A percentile compares a stretch with the other conserved stretches of the same genome.
phyloP scores from a whole-genome alignment of 495 filamentous ascomycete species.

The Bryoglossum gracile region DNA sequence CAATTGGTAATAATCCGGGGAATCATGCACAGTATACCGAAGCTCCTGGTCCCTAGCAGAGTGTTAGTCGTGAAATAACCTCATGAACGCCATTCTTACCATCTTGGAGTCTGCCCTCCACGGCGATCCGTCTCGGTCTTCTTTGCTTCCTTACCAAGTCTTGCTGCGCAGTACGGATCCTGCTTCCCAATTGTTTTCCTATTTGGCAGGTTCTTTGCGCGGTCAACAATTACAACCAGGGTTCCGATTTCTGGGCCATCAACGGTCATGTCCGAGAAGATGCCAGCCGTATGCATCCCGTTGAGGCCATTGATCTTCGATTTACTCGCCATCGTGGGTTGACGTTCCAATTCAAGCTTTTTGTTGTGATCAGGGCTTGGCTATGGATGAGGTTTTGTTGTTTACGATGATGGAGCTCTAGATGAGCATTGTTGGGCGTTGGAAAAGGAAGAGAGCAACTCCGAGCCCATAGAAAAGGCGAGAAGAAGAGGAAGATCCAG shows the following conservation, averaged over 20 bases:
- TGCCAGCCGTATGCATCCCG: conserved; percentile 74
- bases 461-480: no score
- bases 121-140: conserved; percentile 92
- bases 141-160: conserved; percentile 94
- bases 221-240: conserved; percentile 83
- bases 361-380: conserved; percentile 9
- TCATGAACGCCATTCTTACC: conserved; percentile 44
- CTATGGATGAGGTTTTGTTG: neutral
- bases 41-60: conserved; percentile 86
- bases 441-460: neutral
- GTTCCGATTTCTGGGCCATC: conserved; percentile 95
- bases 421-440: conserved; percentile 10
- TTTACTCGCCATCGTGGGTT: conserved; percentile 37
- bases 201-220: conserved; percentile 94
- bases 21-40: conserved; percentile 92
- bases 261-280: conserved; percentile 90
- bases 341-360: neutral
- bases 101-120: conserved; percentile 92
- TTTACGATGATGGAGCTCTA: conserved; percentile 13
- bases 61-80: conserved; percentile 9
- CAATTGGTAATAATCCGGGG: conserved; percentile 85
- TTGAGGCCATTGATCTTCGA: conserved; percentile 35
- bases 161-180: conserved; percentile 91
- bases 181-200: conserved; percentile 96
- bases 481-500: no score